Evolutionary conservation across 306 rosid species (phyloP).

Genomic region (Cucurbita ficifolia): DNA sequence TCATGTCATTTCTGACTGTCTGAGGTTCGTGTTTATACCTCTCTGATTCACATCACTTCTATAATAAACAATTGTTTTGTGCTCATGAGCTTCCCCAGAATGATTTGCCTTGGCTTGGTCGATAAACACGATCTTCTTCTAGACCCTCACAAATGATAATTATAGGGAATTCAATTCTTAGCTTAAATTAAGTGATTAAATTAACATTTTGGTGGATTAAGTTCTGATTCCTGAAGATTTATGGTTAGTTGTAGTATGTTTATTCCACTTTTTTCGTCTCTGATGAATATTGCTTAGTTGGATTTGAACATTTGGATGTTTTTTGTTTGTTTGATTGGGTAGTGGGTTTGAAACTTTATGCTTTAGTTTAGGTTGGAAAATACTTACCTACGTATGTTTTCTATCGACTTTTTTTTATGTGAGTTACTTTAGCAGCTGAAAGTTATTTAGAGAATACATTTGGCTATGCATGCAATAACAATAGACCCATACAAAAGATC

Average conservation of each 20-base stretch:
- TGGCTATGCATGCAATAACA: background rate
- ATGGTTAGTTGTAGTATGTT: background rate
- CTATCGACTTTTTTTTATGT: background rate
- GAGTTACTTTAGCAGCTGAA: background rate
- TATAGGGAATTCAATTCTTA: background rate
- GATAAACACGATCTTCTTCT: background rate
- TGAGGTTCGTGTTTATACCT: slow-evolving; percentile 33
- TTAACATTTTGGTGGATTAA: background rate
- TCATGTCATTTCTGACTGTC: slow-evolving; percentile 59
- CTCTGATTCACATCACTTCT: background rate
- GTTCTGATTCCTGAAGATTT: background rate
- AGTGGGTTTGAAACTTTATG: background rate
- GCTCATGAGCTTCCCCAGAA: background rate
- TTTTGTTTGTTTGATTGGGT: background rate
- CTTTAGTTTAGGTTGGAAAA: background rate
- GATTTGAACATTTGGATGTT: background rate
- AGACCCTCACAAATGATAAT: background rate
- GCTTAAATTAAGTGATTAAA: background rate
- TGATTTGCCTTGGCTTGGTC: background rate
- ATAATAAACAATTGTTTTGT: background rate
- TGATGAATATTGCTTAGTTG: background rate
- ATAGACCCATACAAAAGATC: background rate
- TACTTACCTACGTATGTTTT: background rate
- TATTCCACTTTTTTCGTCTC: background rate
- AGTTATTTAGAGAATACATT: background rate